Evolutionary conservation across 805 yeast genomes (phyloP).

Genomic region (Teunomyces funiuensis): DNA sequence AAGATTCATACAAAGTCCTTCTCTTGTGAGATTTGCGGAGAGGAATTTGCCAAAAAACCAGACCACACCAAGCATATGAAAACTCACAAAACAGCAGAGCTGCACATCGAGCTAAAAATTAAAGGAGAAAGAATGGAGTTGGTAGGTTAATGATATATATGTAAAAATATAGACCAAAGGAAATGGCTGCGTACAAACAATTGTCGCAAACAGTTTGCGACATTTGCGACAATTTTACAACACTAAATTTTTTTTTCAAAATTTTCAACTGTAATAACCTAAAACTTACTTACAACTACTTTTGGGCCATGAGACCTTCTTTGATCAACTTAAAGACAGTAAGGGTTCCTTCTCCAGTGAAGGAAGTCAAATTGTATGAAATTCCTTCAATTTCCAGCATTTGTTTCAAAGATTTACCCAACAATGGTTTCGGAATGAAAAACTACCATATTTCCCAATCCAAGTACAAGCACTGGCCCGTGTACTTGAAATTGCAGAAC

Average conservation of each 20-base stretch:
- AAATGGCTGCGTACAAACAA: not conserved
- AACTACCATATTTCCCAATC: slow-evolving; percentile 51
- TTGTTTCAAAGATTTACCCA: slow-evolving; percentile 25
- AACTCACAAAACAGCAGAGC: slow-evolving; percentile 6
- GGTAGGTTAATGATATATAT: not conserved
- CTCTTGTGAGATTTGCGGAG: slow-evolving; percentile 53
- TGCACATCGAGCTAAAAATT: slow-evolving; percentile 1
- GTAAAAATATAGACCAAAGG: not conserved
- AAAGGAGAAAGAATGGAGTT: not conserved
- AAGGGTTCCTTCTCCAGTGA: slow-evolving; percentile 18
- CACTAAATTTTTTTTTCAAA: slow-evolving; percentile 3
- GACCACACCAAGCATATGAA: slow-evolving; percentile 42
- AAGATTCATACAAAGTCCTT: slow-evolving; percentile 63
- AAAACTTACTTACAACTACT: not conserved
- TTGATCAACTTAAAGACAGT: slow-evolving; percentile 21
- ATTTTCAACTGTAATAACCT: not conserved
- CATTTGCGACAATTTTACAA: not conserved
- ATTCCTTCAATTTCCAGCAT: slow-evolving; percentile 31
- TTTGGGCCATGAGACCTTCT: slow-evolving; percentile 26
- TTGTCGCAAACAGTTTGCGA: too few species aligned
- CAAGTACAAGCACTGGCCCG: slow-evolving; percentile 72
- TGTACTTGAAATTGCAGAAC: slow-evolving; percentile 67
- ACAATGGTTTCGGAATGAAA: slow-evolving; percentile 34
- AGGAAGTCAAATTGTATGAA: slow-evolving; percentile 19
- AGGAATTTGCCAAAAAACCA: slow-evolving; percentile 47